Evolutionary conservation across 1,284 basidiomycete species (phyloP).

Genomic region (Puccinia coronata): DNA sequence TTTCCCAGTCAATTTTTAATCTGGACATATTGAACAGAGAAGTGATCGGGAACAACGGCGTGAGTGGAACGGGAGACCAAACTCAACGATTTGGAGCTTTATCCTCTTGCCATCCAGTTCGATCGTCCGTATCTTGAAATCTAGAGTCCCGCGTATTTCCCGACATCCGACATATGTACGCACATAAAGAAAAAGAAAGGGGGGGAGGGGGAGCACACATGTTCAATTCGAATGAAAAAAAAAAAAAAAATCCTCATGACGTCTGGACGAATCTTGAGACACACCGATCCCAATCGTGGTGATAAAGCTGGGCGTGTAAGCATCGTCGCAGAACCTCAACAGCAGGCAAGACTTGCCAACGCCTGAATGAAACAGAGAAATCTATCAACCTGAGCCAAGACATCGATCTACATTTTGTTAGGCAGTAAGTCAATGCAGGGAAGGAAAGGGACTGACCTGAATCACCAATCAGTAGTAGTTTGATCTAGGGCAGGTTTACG

Average conservation of each 20-base stretch:
- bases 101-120: slow-evolving; percentile 94
- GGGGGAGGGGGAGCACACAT: too few relatives aligned
- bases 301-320: slow-evolving; percentile 99
- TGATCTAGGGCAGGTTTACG: slow-evolving; percentile 27
- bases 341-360: slow-evolving; percentile 97
- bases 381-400: slow-evolving; percentile 22
- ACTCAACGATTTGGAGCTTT: slow-evolving; percentile 88
- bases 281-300: slow-evolving; percentile 80
- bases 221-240: too few relatives aligned
- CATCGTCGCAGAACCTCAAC: slow-evolving; percentile 98
- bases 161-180: too few relatives aligned
- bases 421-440: too few relatives aligned
- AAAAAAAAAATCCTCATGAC: too few relatives aligned
- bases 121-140: slow-evolving; percentile 95
- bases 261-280: neutral
- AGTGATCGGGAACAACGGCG: neutral
- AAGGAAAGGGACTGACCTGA: slow-evolving; percentile 68
- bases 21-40: slow-evolving; percentile 24
- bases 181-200: too few relatives aligned
- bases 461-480: slow-evolving; percentile 94
- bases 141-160: too few relatives aligned
- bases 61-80: neutral
- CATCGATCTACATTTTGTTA: too few relatives aligned
- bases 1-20: neutral
- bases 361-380: slow-evolving; percentile 52